These are phyloP conservation scores for Trifolium pratense DNA, from an alignment of 306 rosid genomes.

Conservation along the genomic window DNA sequence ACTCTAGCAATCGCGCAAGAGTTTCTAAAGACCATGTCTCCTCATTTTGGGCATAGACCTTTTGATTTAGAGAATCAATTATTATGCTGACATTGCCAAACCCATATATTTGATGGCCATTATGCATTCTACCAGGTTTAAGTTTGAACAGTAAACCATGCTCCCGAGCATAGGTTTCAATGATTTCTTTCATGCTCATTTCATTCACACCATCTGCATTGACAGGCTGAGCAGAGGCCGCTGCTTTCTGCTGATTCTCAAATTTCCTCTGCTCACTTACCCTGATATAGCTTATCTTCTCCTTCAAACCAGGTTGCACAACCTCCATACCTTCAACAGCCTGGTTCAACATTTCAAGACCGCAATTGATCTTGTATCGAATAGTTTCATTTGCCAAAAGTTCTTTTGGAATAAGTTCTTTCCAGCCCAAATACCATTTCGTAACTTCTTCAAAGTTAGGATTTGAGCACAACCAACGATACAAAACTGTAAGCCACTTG, in stretches of 20 bases:
- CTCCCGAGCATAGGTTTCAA: slow-evolving; percentile 80
- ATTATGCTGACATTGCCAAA: slow-evolving; percentile 80
- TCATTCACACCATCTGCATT: slow-evolving; percentile 62
- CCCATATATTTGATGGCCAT: slow-evolving; percentile 84
- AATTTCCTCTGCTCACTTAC: slow-evolving; percentile 85
- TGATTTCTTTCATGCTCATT: slow-evolving; percentile 84
- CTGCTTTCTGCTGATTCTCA: slow-evolving; percentile 90
- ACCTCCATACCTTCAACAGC: slow-evolving; percentile 91
- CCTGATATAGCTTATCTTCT: slow-evolving; percentile 76
- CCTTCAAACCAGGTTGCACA: slow-evolving; percentile 88
- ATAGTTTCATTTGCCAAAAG: slow-evolving; percentile 80
- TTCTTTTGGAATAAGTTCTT: slow-evolving; percentile 80
- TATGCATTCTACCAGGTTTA: slow-evolving; percentile 79
- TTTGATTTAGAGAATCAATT: slow-evolving; percentile 68
- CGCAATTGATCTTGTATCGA: slow-evolving; percentile 73
- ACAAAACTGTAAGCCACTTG: slow-evolving; percentile 87
- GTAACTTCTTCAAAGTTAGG: slow-evolving; percentile 90
- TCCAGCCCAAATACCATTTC: slow-evolving; percentile 91
- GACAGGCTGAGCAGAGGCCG: slow-evolving; percentile 65
- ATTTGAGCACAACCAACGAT: slow-evolving; percentile 78
- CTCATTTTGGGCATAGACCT: slow-evolving; percentile 75
- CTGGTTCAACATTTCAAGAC: slow-evolving; percentile 90
- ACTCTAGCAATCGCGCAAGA: slow-evolving; percentile 71
- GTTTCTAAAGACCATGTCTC: slow-evolving; percentile 74
- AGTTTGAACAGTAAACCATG: slow-evolving; percentile 73